Conservation (phyloP, 129 eudicot genomes). For the Scalesia atractyloides region DNA sequence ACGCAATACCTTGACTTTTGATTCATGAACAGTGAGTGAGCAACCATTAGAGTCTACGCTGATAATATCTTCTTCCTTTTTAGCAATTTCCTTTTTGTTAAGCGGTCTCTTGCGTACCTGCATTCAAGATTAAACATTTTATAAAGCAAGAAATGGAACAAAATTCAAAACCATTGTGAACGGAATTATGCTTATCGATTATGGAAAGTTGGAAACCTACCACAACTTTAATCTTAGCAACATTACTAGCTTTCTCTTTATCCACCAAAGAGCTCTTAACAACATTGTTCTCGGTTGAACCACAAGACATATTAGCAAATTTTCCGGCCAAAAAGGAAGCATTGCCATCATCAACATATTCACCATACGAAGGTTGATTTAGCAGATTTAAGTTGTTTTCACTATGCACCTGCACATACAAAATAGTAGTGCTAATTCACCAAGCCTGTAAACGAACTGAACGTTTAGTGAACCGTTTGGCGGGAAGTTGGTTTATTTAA, state of each 20-base stretch:
- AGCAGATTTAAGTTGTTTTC: slow-evolving; percentile 46
- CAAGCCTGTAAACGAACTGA: no score
- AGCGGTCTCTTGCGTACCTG: slow-evolving; percentile 80
- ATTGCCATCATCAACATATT: slow-evolving; percentile 58
- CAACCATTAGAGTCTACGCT: slow-evolving; percentile 40
- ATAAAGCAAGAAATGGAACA: not conserved
- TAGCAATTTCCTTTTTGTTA: slow-evolving; percentile 64
- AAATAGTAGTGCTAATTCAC: not conserved
- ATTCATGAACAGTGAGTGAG: slow-evolving; percentile 65
- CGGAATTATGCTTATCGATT: not conserved
- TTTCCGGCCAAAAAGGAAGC: slow-evolving; percentile 45
- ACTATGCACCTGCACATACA: slow-evolving; percentile 54
- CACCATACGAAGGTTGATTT: slow-evolving; percentile 46
- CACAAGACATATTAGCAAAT: slow-evolving; percentile 55
- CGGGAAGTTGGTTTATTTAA: no score
- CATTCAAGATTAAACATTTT: not conserved
- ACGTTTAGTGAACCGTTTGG: no score
- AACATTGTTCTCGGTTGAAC: slow-evolving; percentile 54
- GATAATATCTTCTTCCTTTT: slow-evolving; percentile 64
- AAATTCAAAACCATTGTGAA: not conserved
- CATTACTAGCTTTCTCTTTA: slow-evolving; percentile 69
- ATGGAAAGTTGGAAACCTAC: slow-evolving; percentile 47
- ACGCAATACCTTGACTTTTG: slow-evolving; percentile 51
- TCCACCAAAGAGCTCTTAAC: slow-evolving; percentile 55
- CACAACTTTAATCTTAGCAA: slow-evolving; percentile 97